Evolutionary conservation across 164 flowering plant genomes (phyloP).

Genomic region (Macadamia tetraphylla): DNA sequence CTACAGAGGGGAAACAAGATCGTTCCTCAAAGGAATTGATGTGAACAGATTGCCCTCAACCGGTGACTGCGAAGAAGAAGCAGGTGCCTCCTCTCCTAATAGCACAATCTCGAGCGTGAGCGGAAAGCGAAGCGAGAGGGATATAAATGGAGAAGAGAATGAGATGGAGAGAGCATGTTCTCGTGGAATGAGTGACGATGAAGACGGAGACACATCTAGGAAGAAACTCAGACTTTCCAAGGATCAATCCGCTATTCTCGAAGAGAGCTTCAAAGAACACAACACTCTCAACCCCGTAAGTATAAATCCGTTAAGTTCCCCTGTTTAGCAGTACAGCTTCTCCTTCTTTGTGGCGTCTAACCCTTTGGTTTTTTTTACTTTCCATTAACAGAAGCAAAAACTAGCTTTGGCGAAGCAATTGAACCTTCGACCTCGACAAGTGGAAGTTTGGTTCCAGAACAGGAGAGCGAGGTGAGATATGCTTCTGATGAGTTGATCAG

Average conservation of each 20-base stretch:
- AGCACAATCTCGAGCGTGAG: constrained; percentile 31
- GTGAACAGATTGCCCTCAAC: constrained; percentile 6
- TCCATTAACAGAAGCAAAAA: constrained; percentile 19
- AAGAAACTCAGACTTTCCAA: constrained; percentile 29
- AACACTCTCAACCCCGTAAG: constrained; percentile 31
- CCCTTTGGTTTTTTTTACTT: neutral
- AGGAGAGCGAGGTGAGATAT: constrained; percentile 20
- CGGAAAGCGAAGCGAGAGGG: constrained; percentile 40
- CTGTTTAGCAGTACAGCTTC: neutral
- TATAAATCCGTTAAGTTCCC: neutral
- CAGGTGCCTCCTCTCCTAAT: constrained; percentile 8
- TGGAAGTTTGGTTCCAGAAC: constrained; percentile 27
- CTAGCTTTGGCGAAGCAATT: constrained; percentile 23
- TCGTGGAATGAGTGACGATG: constrained; percentile 19
- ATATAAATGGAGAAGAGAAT: constrained; percentile 11
- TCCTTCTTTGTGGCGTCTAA: neutral
- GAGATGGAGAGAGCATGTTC: constrained; percentile 18
- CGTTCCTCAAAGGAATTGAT: neutral
- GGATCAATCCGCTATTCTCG: constrained; percentile 28
- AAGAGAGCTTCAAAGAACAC: constrained; percentile 29
- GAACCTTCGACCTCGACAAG: constrained; percentile 26
- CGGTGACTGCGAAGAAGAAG: constrained; percentile 1
- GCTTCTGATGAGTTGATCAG: too few species aligned
- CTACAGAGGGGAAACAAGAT: neutral
- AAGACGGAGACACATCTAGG: constrained; percentile 19